phyloP scores from a whole-genome alignment of 2,329 filamentous ascomycete species.

The Zalaria obscura region DNA sequence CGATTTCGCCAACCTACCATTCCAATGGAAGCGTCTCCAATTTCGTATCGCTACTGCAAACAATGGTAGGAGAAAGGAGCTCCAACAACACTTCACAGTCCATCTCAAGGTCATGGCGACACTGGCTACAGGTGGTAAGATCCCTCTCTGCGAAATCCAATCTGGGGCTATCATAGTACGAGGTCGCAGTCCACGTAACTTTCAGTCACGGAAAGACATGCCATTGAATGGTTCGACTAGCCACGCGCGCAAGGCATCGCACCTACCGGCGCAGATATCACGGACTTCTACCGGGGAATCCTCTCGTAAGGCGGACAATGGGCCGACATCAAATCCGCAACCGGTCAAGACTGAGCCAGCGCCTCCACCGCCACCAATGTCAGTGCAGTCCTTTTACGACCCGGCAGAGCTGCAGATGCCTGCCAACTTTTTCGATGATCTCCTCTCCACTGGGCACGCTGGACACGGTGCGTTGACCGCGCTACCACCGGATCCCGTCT shows the following conservation, averaged over 20 bases:
- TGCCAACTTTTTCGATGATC: conserved; percentile 27
- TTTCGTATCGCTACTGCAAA: conserved; percentile 94
- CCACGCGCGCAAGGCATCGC: conserved; percentile 50
- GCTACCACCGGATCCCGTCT: conserved; percentile 20
- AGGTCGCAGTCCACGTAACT: conserved; percentile 84
- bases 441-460: conserved; percentile 3
- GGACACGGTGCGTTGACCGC: conserved; percentile 26
- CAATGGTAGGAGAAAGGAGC: conserved; percentile 83
- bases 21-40: conserved; percentile 86
- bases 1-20: conserved; percentile 80
- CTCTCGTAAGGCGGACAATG: conserved; percentile 12
- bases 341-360: conserved; percentile 18
- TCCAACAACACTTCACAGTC: conserved; percentile 91
- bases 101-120: conserved; percentile 77
- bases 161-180: conserved; percentile 90
- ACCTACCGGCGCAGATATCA: conserved; percentile 8
- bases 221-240: conserved; percentile 68
- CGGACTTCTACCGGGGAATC: conserved; percentile 14
- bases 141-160: conserved; percentile 67
- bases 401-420: conserved; percentile 24
- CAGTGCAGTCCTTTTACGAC: conserved; percentile 24
- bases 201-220: conserved; percentile 86
- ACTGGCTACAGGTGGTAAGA: conserved; percentile 67
- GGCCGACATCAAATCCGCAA: conserved; percentile 13
- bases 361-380: conserved; percentile 23